Conservation (phyloP, 2,329 filamentous ascomycete genomes). For the Sporothrix dimorphospora region DNA sequence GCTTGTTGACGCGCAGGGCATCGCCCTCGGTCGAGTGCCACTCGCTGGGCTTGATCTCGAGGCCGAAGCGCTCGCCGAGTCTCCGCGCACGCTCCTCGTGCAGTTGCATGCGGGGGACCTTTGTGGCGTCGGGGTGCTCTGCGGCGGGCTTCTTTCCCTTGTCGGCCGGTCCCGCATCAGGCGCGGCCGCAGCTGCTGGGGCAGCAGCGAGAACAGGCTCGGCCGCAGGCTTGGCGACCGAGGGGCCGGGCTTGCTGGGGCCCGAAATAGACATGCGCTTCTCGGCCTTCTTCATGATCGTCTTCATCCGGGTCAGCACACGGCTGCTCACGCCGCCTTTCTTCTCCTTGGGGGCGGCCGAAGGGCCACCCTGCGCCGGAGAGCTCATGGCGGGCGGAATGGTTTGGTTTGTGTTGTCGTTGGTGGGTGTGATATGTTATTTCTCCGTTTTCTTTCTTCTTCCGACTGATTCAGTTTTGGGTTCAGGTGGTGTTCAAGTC, state of each 20-base stretch:
- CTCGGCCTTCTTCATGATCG: constrained; percentile 53
- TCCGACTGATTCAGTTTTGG: background rate
- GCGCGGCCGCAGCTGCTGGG: background rate
- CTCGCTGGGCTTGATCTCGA: constrained; percentile 58
- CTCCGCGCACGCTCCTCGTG: constrained; percentile 61
- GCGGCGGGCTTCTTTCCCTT: constrained; percentile 28
- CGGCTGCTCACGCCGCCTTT: constrained; percentile 53
- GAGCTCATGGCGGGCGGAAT: constrained; percentile 46
- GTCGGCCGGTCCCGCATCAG: background rate
- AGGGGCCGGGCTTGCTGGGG: constrained; percentile 30
- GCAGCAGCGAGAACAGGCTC: constrained; percentile 14
- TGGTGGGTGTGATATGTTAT: background rate
- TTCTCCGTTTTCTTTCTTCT: background rate
- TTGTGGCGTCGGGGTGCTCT: constrained; percentile 30
- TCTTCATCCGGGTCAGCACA: constrained; percentile 54
- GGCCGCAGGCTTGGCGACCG: constrained; percentile 26
- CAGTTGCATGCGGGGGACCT: constrained; percentile 54
- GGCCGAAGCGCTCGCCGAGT: constrained; percentile 58
- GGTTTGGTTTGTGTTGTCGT: background rate
- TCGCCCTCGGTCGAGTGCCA: constrained; percentile 58
- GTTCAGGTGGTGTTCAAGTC: background rate
- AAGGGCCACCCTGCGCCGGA: constrained; percentile 45
- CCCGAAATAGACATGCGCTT: constrained; percentile 36
- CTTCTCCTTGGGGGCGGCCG: constrained; percentile 47
- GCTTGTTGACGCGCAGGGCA: constrained; percentile 69